Conservation (phyloP, 116 monocot species). For the Cymodocea nodosa region DNA sequence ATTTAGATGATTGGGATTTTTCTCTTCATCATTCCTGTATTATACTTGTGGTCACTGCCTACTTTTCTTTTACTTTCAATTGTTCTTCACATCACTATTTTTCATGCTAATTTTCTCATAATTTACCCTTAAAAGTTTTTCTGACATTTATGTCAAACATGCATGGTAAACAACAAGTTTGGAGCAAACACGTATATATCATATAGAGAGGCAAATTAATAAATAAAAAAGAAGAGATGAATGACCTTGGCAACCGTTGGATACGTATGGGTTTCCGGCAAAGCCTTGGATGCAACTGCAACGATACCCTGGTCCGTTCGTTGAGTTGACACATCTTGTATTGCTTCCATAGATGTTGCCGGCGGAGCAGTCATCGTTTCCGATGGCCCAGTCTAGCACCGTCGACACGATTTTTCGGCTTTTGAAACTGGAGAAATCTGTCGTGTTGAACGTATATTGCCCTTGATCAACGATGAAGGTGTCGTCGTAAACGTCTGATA, state of each 20-base stretch:
- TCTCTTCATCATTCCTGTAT: too few relatives aligned
- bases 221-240: not conserved
- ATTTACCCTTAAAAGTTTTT: too few relatives aligned
- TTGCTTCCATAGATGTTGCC: conserved; percentile 20
- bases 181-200: too few relatives aligned
- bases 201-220: not conserved
- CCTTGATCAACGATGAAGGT: conserved; percentile 6
- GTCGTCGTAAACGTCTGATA: too few relatives aligned
- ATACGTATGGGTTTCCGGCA: conserved; percentile 36
- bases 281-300: conserved; percentile 32
- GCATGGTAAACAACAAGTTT: too few relatives aligned
- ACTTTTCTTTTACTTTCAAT: too few relatives aligned
- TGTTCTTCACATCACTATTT: too few relatives aligned
- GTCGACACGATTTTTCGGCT: conserved; percentile 9
- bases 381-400: conserved; percentile 32
- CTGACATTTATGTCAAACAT: too few relatives aligned
- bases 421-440: not conserved
- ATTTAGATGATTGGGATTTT: too few relatives aligned
- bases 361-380: not conserved
- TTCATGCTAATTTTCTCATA: too few relatives aligned
- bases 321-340: conserved; percentile 18
- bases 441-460: not conserved
- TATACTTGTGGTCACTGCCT: too few relatives aligned
- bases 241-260: conserved; percentile 36
- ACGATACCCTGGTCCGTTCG: conserved; percentile 25